Evolutionary conservation across 73 alveolate genomes (phyloP).

Genomic region (Durusdinium trenchii): DNA sequence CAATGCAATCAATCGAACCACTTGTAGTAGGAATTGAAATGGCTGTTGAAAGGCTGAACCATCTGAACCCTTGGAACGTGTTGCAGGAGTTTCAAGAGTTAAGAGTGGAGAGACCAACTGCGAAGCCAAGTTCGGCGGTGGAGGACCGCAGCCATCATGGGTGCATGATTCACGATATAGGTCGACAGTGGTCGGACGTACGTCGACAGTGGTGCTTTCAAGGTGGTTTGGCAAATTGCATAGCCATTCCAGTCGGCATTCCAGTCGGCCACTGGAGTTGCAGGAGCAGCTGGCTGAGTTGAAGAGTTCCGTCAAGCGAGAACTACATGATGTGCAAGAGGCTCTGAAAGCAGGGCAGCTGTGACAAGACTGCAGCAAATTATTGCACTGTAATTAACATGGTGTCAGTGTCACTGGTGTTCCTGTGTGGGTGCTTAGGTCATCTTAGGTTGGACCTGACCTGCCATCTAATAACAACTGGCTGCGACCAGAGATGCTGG

Average conservation of each 20-base stretch:
- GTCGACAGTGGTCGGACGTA: no score
- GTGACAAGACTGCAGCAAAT: no score
- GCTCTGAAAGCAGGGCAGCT: no score
- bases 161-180: not conserved
- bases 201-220: no score
- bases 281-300: not conserved
- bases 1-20: no score
- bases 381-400: not conserved
- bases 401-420: not conserved
- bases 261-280: no score
- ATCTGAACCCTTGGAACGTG: not conserved
- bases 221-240: no score
- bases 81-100: not conserved
- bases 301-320: conserved; percentile 28
- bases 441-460: no score
- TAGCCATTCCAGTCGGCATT: no score
- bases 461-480: not conserved
- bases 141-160: not conserved
- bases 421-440: no score
- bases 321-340: conserved; percentile 71
- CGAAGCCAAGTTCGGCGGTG: not conserved
- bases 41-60: not conserved
- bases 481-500: not conserved
- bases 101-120: not conserved
- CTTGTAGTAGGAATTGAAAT: not conserved